Evolutionary conservation across 2,329 filamentous ascomycete species (phyloP).

Genomic region (Penicillium aurantiogriseum): DNA sequence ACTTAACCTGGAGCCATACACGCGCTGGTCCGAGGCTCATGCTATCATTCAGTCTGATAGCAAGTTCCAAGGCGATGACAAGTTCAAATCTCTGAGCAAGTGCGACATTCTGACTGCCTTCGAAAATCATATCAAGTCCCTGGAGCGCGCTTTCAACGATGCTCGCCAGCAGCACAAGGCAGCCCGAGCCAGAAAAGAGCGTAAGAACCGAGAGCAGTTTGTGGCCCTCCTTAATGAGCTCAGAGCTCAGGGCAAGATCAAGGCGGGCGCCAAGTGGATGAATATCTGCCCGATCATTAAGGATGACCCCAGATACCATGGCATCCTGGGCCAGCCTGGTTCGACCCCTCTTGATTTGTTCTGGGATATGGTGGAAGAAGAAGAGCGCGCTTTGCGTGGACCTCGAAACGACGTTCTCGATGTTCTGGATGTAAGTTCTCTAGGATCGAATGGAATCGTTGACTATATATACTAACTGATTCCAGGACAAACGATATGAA

Average conservation of each 20-base stretch:
- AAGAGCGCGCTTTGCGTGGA: slow-evolving; percentile 80
- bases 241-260: slow-evolving; percentile 73
- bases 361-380: slow-evolving; percentile 92
- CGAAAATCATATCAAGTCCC: slow-evolving; percentile 88
- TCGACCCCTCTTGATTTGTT: slow-evolving; percentile 89
- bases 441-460: neutral
- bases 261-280: slow-evolving; percentile 87
- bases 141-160: slow-evolving; percentile 91
- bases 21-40: slow-evolving; percentile 89
- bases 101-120: slow-evolving; percentile 90
- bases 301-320: slow-evolving; percentile 76
- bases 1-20: slow-evolving; percentile 86
- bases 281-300: slow-evolving; percentile 72
- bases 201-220: slow-evolving; percentile 82
- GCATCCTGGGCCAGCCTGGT: slow-evolving; percentile 78
- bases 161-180: slow-evolving; percentile 83
- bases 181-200: slow-evolving; percentile 74
- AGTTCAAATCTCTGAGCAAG: slow-evolving; percentile 80
- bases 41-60: slow-evolving; percentile 73
- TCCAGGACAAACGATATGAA: slow-evolving; percentile 84
- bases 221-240: slow-evolving; percentile 72
- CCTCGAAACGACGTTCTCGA: slow-evolving; percentile 82
- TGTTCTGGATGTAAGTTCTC: slow-evolving; percentile 72
- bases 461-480: slow-evolving; percentile 36
- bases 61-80: slow-evolving; percentile 75